Conservation (phyloP, 2,329 filamentous ascomycete species). For the Cladophialophora chaetospira region DNA sequence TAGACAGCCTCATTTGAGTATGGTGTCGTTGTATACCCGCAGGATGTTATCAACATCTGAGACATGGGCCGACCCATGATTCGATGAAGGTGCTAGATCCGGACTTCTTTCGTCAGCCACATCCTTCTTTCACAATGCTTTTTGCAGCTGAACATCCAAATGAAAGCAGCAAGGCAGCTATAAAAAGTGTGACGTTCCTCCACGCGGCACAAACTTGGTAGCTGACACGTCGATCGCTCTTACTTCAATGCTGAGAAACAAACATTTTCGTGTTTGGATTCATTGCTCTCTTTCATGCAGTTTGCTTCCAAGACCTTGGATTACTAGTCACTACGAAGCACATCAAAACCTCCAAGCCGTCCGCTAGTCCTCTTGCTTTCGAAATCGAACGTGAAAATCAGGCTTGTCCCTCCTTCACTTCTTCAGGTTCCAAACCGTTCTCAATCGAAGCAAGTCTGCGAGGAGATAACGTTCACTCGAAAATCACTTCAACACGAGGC, state of each 20-base stretch:
- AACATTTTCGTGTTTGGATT: no score
- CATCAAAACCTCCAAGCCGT: no score
- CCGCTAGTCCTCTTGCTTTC: no score
- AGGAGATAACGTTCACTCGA: no score
- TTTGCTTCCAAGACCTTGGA: no score
- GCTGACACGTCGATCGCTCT: constrained; percentile 2
- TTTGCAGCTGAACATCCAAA: neutral
- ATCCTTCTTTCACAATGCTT: neutral
- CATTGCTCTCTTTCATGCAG: no score
- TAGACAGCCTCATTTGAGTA: constrained; percentile 12
- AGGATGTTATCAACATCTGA: constrained; percentile 16
- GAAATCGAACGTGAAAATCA: no score
- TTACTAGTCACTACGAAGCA: no score
- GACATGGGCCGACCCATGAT: constrained; percentile 23
- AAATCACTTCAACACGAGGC: no score
- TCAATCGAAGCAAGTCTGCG: no score
- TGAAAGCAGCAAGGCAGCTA: neutral
- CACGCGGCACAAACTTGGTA: neutral
- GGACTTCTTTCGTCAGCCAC: constrained; percentile 18
- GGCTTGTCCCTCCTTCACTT: no score
- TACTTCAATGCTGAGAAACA: neutral
- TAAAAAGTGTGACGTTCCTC: neutral
- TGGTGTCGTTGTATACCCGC: neutral
- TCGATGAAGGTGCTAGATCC: constrained; percentile 23
- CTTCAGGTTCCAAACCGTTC: no score